Base-by-base conservation (phyloP, 768 basidiomycete species). In the Rhodotorula babjevae region DNA sequence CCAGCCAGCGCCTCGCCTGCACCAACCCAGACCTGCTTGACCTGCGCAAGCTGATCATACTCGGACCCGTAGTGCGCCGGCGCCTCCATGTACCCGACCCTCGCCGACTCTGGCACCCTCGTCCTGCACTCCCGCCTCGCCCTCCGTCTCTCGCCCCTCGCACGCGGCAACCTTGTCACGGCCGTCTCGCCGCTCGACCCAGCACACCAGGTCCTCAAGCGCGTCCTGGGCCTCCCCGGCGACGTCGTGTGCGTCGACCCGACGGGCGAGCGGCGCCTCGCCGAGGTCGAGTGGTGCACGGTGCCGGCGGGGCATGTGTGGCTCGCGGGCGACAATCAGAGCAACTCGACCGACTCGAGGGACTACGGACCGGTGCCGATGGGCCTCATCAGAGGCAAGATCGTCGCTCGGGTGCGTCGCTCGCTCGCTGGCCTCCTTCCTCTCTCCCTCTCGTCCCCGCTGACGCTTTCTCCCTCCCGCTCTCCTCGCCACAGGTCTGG, bases 281-380 rank as follows among this genome's bases (percentile, higher is more conserved):
- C 29, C 27, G 72, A 63, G 52, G 75, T 61, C 44, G 57, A 73
- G 44, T 69, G 67, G 67, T 66, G 64, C 52, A 60, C 57, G 33
- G 67, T 62, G 2, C 60, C 49, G 21, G 4, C 1, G 49, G 67
- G 65, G 23, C 75, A 73, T 19, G 73, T 89, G 71, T 90, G 92
- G 95, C 84, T 95, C 44, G 86, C 84, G 62, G 96, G 95, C 33
- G 95, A 99, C 82, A 99, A 98, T 78, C 83, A 89, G 56, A 84
- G 86, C 36, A 84, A 84, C 75, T 93, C 93, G 49, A 87, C 87
- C 23, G 95, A 99, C 82, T 97, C 95, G 19, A 85, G 95, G 68
- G 82, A 84, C n/a, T 96, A 96, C 82, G 96, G 95, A 0, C 95
- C 95, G 33, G 88, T 98, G 8, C 88, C 95, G 0, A 86, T 91